These are phyloP conservation scores for Pythium phragmiticola DNA, from an alignment of 352 stramenopile species.

Conservation along the genomic window DNA sequence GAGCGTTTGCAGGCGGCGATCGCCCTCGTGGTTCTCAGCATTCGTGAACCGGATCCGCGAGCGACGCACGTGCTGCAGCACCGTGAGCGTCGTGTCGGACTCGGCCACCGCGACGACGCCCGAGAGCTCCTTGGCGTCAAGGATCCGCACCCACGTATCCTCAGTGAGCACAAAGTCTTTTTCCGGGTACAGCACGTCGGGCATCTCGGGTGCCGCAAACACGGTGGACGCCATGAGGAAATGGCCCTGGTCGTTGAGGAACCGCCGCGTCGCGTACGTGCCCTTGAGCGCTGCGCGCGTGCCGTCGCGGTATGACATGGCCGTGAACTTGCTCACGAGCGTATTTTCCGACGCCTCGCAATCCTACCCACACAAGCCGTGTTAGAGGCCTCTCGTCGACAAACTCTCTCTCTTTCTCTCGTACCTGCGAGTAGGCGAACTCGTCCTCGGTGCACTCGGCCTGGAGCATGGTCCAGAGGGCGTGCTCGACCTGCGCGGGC, in stretches of 20 bases:
- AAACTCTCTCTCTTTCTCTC: background rate
- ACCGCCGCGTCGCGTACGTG: constrained; percentile 3
- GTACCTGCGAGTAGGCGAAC: constrained; percentile 11
- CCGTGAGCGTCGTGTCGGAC: constrained; percentile 1
- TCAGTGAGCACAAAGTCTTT: constrained; percentile 9
- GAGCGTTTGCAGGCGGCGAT: background rate
- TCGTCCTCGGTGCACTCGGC: constrained; percentile 3
- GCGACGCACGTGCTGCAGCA: constrained; percentile 14
- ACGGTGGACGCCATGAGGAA: constrained; percentile 6
- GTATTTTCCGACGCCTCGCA: constrained; percentile 2
- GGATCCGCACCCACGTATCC: constrained; percentile 10
- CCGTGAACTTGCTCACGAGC: constrained; percentile 1
- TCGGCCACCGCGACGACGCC: background rate
- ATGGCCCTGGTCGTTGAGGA: constrained; percentile 11
- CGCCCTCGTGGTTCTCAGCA: background rate
- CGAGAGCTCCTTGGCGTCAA: constrained; percentile 2
- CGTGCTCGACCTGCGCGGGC: constrained; percentile 4
- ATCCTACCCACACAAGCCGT: background rate
- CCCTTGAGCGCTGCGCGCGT: background rate
- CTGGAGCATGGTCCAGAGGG: constrained; percentile 4
- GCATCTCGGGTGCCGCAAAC: background rate
- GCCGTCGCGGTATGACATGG: background rate
- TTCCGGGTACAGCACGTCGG: background rate
- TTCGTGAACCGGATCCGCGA: constrained; percentile 6
- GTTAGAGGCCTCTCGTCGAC: too few species aligned